A percentile compares a stretch with the other conserved stretches of the same genome.
phyloP scores from a whole-genome alignment of 2,329 filamentous ascomycete genomes.

The Sporothrix euskadiensis region DNA sequence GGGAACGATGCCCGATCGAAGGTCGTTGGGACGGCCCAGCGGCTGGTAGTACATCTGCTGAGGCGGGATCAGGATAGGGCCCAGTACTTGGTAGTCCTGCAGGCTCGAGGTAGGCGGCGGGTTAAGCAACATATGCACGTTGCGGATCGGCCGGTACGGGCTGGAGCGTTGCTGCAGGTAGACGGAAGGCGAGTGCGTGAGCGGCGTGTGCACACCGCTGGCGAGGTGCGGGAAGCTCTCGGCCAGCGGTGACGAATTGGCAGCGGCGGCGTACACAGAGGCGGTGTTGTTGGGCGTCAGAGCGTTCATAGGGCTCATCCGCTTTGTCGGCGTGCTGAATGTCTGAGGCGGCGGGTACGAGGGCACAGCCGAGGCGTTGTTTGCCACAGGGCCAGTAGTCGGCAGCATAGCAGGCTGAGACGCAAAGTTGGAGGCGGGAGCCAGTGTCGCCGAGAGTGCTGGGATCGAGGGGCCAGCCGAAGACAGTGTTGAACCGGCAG shows the following conservation, averaged over 20 bases:
- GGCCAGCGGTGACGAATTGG: slow-evolving; percentile 66
- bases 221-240: slow-evolving; percentile 55
- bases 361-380: slow-evolving; percentile 25
- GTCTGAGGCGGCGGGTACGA: slow-evolving; percentile 32
- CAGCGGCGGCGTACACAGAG: slow-evolving; percentile 57
- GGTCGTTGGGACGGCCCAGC: slow-evolving; percentile 66
- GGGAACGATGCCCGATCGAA: slow-evolving; percentile 70
- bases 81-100: slow-evolving; percentile 66
- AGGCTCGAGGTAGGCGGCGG: slow-evolving; percentile 80
- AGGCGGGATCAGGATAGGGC: slow-evolving; percentile 50
- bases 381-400: slow-evolving; percentile 16
- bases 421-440: neutral
- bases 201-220: slow-evolving; percentile 58
- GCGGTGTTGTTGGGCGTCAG: slow-evolving; percentile 43
- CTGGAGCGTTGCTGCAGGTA: slow-evolving; percentile 87
- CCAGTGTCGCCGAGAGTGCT: slow-evolving; percentile 32
- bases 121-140: slow-evolving; percentile 87
- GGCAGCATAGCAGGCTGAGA: slow-evolving; percentile 22
- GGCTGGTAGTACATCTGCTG: slow-evolving; percentile 83
- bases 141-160: slow-evolving; percentile 86
- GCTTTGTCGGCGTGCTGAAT: slow-evolving; percentile 56
- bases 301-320: slow-evolving; percentile 53
- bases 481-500: slow-evolving; percentile 42
- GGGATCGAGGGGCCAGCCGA: slow-evolving; percentile 40
- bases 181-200: slow-evolving; percentile 79